These are phyloP conservation scores for Cutaneotrichosporon sp. DNA, from an alignment of 1,284 basidiomycete genomes.

Conservation along the genomic window DNA sequence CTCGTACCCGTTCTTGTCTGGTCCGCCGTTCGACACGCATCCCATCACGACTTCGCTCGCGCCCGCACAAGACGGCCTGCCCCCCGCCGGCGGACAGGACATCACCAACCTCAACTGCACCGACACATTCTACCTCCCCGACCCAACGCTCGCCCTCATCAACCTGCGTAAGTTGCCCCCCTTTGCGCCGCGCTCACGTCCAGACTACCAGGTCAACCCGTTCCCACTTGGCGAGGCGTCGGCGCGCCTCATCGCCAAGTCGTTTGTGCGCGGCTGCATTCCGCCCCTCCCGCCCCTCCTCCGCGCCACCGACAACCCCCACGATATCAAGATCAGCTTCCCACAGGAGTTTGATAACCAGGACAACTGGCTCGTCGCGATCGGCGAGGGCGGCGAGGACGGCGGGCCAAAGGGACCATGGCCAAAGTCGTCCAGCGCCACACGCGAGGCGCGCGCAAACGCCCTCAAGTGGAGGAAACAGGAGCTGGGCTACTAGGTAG, in stretches of 20 bases:
- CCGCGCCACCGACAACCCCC: conserved; percentile 10
- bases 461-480: conserved; percentile 11
- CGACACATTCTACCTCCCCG: conserved; percentile 42
- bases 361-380: conserved; percentile 23
- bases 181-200: background rate
- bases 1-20: conserved; percentile 44
- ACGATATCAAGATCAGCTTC: conserved; percentile 16
- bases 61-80: conserved; percentile 7
- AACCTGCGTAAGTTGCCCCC: conserved; percentile 31
- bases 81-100: conserved; percentile 18
- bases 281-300: conserved; percentile 21
- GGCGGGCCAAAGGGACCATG: conserved; percentile 10
- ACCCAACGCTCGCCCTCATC: conserved; percentile 45
- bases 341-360: conserved; percentile 23
- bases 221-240: conserved; percentile 50
- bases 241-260: conserved; percentile 35
- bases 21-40: conserved; percentile 15
- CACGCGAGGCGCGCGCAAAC: conserved; percentile 10
- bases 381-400: conserved; percentile 21
- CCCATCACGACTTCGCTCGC: conserved; percentile 18
- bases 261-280: conserved; percentile 10
- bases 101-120: conserved; percentile 20
- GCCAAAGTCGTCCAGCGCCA: conserved; percentile 4
- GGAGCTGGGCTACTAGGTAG: conserved; percentile 17
- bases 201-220: conserved; percentile 47